Base-by-base conservation (phyloP, 495 filamentous ascomycete genomes). In the Penicillium odoratum region DNA sequence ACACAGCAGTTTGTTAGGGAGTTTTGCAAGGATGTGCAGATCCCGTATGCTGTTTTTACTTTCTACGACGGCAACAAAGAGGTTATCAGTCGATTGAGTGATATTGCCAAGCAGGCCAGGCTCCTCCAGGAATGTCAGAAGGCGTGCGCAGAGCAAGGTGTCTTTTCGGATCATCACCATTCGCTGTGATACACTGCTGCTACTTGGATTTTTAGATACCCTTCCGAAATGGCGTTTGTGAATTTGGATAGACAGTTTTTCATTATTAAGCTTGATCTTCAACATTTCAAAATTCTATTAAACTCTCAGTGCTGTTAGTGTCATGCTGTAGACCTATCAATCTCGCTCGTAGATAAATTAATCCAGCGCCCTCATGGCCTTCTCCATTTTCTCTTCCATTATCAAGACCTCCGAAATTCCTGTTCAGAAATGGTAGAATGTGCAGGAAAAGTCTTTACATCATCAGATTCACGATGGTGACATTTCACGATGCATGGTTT, bases 41-140 rank as follows among this genome's bases (percentile, higher is more conserved):
- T 96, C 51, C 92, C 92, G 4, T 96, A 96, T 74, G 88, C 91
- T 7, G 74, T 93, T 31, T 94, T 90, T 68, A 92, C 91, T 3
- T 96, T 96, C 70, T 85, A 88, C 53, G 85, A 92, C 49, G 91
- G 92, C 11, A 96, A 93, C 59, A 88, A 84, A 66, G 81, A 88
- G 64, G 90, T 96, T n/a, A 85, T 96, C 66, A 82, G 89, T 9
- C 77, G 82, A 40, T 74, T 96, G 48, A 88, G 78, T 2, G 90
- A 96, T 61, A 85, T 96, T 36, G 85, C 85, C n/a, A 85, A 85
- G 61, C 92, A 96, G 67, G 91, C 89, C 25, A 78, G 81, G 31
- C 90, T 96, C 43, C 62, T 96, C 54, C 85, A 88, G 7, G 88
- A 91, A 69, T 96, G 92, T 67, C 88, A 92, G 70, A 82, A 78